These are phyloP conservation scores for Allium cepa DNA, from an alignment of 106 monocot species.

Conservation along the genomic window DNA sequence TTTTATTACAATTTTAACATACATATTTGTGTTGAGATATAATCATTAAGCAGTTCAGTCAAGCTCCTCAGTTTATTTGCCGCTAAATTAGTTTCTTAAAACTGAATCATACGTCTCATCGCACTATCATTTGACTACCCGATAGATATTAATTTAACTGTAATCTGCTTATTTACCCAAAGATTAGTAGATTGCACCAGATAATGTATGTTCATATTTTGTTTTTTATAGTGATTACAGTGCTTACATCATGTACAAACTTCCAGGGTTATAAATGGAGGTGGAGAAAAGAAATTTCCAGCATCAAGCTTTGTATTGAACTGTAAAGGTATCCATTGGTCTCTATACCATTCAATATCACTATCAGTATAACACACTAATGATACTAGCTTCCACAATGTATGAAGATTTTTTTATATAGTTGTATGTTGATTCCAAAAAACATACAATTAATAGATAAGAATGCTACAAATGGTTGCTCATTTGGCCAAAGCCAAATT, in stretches of 20 bases:
- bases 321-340: conserved; percentile 54
- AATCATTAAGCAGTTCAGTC: no score
- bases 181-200: not conserved
- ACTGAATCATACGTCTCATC: not conserved
- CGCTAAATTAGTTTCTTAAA: not conserved
- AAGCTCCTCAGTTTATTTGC: not conserved
- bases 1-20: not conserved
- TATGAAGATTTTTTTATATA: no score
- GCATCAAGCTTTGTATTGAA: conserved; percentile 61
- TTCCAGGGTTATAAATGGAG: conserved; percentile 55
- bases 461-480: no score
- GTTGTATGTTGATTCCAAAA: no score
- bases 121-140: no score
- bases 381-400: no score
- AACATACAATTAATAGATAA: no score
- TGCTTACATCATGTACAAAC: not conserved
- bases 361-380: no score
- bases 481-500: no score
- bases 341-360: no score
- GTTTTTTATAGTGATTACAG: not conserved
- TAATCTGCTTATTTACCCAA: no score
- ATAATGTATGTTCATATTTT: not conserved
- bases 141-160: no score
- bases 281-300: conserved; percentile 65
- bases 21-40: not conserved